Conservation (phyloP, 2,329 filamentous ascomycete species). For the Sporothrix schenckii region DNA sequence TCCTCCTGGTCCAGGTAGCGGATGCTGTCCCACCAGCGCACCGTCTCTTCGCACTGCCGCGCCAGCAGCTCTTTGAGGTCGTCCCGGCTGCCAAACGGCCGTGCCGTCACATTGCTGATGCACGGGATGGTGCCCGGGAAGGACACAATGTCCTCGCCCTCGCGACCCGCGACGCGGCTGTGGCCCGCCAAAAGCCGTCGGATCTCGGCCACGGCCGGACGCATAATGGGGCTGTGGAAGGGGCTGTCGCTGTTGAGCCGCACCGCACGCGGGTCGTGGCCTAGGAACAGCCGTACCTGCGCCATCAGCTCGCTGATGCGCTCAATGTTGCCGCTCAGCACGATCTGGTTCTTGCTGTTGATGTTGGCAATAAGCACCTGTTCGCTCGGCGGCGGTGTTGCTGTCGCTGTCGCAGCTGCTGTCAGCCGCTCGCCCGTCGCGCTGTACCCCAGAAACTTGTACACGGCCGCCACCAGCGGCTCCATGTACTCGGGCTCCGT, state of each 20-base stretch:
- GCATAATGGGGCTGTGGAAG: slow-evolving; percentile 92
- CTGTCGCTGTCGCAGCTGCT: background rate
- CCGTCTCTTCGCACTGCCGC: slow-evolving; percentile 84
- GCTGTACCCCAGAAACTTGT: slow-evolving; percentile 74
- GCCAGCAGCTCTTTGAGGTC: slow-evolving; percentile 80
- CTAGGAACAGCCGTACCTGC: slow-evolving; percentile 84
- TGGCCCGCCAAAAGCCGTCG: slow-evolving; percentile 64
- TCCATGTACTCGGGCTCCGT: slow-evolving; percentile 79
- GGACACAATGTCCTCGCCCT: slow-evolving; percentile 66
- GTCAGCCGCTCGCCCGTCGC: slow-evolving; percentile 68
- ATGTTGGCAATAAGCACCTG: slow-evolving; percentile 91
- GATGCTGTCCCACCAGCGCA: slow-evolving; percentile 93
- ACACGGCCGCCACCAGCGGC: slow-evolving; percentile 70
- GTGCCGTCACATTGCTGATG: slow-evolving; percentile 82
- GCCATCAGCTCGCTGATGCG: slow-evolving; percentile 79
- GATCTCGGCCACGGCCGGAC: slow-evolving; percentile 77
- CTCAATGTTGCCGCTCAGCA: slow-evolving; percentile 83
- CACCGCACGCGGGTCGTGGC: slow-evolving; percentile 87
- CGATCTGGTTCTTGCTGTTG: slow-evolving; percentile 95
- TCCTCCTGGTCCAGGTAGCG: slow-evolving; percentile 83
- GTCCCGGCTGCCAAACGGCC: slow-evolving; percentile 72
- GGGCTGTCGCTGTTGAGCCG: slow-evolving; percentile 83
- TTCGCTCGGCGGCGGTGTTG: slow-evolving; percentile 67
- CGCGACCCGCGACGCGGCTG: slow-evolving; percentile 56
- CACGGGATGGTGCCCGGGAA: slow-evolving; percentile 78